Evolutionary conservation across 805 yeast genomes (phyloP).

Genomic region (Starmerella bombicola): DNA sequence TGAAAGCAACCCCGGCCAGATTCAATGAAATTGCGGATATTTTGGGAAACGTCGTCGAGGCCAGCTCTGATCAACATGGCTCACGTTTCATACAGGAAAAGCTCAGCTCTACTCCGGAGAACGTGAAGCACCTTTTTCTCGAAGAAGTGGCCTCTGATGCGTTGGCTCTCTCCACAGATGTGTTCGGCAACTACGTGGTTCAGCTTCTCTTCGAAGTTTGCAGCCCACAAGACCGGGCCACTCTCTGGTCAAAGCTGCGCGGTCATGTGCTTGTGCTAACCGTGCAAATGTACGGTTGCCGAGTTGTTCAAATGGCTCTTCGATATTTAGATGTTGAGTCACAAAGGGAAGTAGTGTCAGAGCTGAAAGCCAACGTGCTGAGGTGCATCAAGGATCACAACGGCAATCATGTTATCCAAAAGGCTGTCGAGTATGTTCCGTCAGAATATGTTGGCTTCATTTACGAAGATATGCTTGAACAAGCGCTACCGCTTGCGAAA

Average conservation of each 20-base stretch:
- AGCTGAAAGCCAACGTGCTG: slow-evolving; percentile 49
- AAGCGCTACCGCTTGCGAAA: slow-evolving; percentile 73
- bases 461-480: slow-evolving; percentile 46
- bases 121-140: slow-evolving; percentile 69
- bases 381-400: slow-evolving; percentile 85
- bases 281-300: slow-evolving; percentile 93
- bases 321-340: slow-evolving; percentile 55
- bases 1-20: slow-evolving; percentile 4
- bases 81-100: slow-evolving; percentile 92
- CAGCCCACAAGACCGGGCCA: slow-evolving; percentile 49
- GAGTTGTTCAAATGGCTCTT: slow-evolving; percentile 90
- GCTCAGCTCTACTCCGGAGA: slow-evolving; percentile 48
- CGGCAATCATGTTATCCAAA: slow-evolving; percentile 96
- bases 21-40: slow-evolving; percentile 60
- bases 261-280: slow-evolving; percentile 66
- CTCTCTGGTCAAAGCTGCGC: slow-evolving; percentile 56
- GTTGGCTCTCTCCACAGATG: slow-evolving; percentile 81
- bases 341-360: slow-evolving; percentile 56
- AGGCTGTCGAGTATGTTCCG: slow-evolving; percentile 79
- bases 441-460: slow-evolving; percentile 57
- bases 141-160: slow-evolving; percentile 68
- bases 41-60: slow-evolving; percentile 78
- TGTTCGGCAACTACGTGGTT: slow-evolving; percentile 93
- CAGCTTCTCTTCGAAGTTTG: slow-evolving; percentile 90
- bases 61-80: slow-evolving; percentile 93